Conservation (phyloP, 805 yeast species). For the Komagataella kurtzmanii region DNA sequence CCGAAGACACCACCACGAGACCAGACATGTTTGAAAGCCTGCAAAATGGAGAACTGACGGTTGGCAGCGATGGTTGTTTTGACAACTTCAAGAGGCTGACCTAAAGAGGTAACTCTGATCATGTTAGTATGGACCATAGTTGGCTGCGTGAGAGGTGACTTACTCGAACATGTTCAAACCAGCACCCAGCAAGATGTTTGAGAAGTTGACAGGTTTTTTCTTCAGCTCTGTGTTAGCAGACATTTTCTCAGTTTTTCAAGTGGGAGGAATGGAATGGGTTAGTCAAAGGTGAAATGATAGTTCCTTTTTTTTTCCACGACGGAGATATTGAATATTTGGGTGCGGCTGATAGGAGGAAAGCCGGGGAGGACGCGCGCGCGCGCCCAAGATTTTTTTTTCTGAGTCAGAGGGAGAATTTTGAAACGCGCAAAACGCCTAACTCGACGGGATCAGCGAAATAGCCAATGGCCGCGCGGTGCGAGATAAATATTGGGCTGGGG, state of each 20-base stretch:
- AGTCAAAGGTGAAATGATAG: not conserved
- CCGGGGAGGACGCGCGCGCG: not conserved
- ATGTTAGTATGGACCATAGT: not conserved
- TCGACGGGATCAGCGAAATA: not conserved
- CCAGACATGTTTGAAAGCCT: slow-evolving; percentile 70
- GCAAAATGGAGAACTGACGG: slow-evolving; percentile 52
- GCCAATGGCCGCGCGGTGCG: not conserved
- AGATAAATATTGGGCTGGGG: not conserved
- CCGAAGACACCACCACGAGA: slow-evolving; percentile 88
- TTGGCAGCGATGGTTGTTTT: slow-evolving; percentile 99
- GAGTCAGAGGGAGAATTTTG: not conserved
- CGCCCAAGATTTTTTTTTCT: not conserved
- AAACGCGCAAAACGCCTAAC: not conserved
- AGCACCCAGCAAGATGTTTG: slow-evolving; percentile 88
- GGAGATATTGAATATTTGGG: not conserved
- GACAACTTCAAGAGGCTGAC: slow-evolving; percentile 92
- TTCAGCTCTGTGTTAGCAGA: slow-evolving; percentile 23
- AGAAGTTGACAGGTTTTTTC: slow-evolving; percentile 78
- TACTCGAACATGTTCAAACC: slow-evolving; percentile 79
- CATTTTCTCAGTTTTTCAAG: not conserved
- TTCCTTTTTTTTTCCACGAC: not conserved
- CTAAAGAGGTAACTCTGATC: slow-evolving; percentile 66
- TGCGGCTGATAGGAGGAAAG: not conserved
- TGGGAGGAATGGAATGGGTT: not conserved
- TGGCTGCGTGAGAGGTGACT: slow-evolving; percentile 5